These are phyloP conservation scores for Dipodascus geniculatus DNA, from an alignment of 805 yeast species.

Conservation along the genomic window DNA sequence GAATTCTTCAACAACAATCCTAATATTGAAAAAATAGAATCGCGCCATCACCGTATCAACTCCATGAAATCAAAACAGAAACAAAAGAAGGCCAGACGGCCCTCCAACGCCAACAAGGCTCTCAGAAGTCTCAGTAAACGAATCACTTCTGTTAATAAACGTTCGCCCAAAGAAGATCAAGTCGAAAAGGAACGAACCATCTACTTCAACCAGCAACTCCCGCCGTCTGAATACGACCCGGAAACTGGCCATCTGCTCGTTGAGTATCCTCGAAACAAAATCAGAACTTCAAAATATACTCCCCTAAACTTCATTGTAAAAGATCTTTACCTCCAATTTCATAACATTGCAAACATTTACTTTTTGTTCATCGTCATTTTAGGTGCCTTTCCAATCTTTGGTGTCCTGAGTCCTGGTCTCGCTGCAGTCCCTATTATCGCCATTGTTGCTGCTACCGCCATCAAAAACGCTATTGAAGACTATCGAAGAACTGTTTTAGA, in stretches of 20 bases:
- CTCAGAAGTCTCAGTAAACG: conserved; percentile 9
- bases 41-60: not conserved
- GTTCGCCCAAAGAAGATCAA: not conserved
- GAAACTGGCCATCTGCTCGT: conserved; percentile 52
- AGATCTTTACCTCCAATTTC: conserved; percentile 68
- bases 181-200: conserved; percentile 27
- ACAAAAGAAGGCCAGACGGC: not conserved
- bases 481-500: conserved; percentile 56
- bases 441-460: conserved; percentile 61
- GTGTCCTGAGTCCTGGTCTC: conserved; percentile 60
- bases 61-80: not conserved
- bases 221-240: conserved; percentile 31
- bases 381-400: conserved; percentile 67
- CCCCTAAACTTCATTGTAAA: conserved; percentile 85
- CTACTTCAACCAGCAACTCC: conserved; percentile 40
- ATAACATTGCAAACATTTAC: conserved; percentile 82
- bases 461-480: conserved; percentile 74
- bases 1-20: not conserved
- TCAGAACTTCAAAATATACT: conserved; percentile 93
- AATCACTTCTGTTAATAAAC: conserved; percentile 10
- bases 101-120: not conserved
- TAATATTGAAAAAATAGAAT: not conserved
- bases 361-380: conserved; percentile 71
- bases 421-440: conserved; percentile 77
- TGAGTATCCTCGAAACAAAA: conserved; percentile 77